Evolutionary conservation across 768 basidiomycete species (phyloP).

Genomic region (Rhizopogon rudus): DNA sequence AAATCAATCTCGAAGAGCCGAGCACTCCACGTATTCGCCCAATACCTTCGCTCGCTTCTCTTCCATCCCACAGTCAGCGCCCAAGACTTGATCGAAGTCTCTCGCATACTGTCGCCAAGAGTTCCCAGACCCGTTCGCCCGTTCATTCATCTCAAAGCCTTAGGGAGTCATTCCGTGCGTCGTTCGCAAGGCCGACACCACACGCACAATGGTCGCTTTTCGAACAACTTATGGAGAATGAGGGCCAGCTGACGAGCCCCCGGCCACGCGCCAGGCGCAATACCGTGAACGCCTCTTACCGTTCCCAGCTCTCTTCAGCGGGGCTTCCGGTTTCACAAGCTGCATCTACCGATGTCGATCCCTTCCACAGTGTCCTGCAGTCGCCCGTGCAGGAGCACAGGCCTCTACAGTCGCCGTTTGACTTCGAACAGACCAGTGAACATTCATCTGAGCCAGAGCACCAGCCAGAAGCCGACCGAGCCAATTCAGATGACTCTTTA

Average conservation of each 20-base stretch:
- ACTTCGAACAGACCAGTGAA: neutral
- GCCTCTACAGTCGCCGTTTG: neutral
- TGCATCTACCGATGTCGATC: neutral
- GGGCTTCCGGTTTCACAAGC: slow-evolving; percentile 4
- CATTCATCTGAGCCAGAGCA: slow-evolving; percentile 1
- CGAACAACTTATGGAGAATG: slow-evolving; percentile 67
- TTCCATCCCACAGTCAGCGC: neutral
- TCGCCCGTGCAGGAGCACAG: neutral
- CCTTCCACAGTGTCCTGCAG: neutral
- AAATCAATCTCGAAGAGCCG: slow-evolving; percentile 9
- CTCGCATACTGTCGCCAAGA: slow-evolving; percentile 4
- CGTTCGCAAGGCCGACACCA: slow-evolving; percentile 13
- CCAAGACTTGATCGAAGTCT: slow-evolving; percentile 7
- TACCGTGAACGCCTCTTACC: neutral
- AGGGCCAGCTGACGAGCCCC: slow-evolving; percentile 34
- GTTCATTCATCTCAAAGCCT: slow-evolving; percentile 6
- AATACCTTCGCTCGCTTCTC: slow-evolving; percentile 12
- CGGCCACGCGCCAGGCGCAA: slow-evolving; percentile 2
- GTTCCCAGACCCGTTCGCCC: no score
- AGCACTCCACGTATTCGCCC: slow-evolving; percentile 11
- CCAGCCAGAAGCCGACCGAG: slow-evolving; percentile 9
- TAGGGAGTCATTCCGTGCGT: slow-evolving; percentile 7
- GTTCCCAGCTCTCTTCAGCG: neutral
- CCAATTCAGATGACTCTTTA: slow-evolving; percentile 10
- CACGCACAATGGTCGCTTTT: slow-evolving; percentile 61